Evolutionary conservation across 129 eudicot genomes (phyloP), one percentile per base, ranked within the genome.

Genomic region (Deinandra increscens): DNA sequence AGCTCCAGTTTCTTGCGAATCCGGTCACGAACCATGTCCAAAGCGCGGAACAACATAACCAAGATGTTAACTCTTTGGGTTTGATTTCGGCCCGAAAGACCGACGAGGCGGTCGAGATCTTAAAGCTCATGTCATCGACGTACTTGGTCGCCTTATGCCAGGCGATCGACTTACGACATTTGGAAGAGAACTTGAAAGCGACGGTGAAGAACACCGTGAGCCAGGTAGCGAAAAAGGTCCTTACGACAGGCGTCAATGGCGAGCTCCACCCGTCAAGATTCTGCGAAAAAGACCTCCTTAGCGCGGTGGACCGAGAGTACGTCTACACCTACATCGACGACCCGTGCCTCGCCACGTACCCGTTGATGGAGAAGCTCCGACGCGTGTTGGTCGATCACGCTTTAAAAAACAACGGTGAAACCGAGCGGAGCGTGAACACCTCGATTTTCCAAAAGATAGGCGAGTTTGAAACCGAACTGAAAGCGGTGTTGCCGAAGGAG

Each of bases 241-340:
- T 84, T 12, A 81, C 86, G 37, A 72, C 49, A 0, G 84, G 84
- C 3, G 75, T 51, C 9, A 78, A 78, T 2, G 89, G 84, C 6
- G 90, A 84, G 60, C 90, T 84, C 19, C 93, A 86, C 70, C 96
- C 92, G 0, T 89, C 96, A 9, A 77, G 96, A 56, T 89, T 89
- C 61, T 77, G 92, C 43, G 96, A 89, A 75, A 84, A 81, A 61
- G 92, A 89, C 58, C 68, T 89, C 54, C 91, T 89, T 18, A 70
- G 84, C 0, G 92, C 84, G 4, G 96, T 89, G 26, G 96, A 89
- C 56, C 77, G 92, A 0, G 96, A 89, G 43, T 66, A 86, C 29
- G 73, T 84, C 0, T 89, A 84, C 10, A 80, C 96, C 34, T 89
- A 89, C 73, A 68, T 78, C 6, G 96, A 89, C 48, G 96, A 89